Conservation (phyloP, 306 rosid species). For the Medicago lupulina region DNA sequence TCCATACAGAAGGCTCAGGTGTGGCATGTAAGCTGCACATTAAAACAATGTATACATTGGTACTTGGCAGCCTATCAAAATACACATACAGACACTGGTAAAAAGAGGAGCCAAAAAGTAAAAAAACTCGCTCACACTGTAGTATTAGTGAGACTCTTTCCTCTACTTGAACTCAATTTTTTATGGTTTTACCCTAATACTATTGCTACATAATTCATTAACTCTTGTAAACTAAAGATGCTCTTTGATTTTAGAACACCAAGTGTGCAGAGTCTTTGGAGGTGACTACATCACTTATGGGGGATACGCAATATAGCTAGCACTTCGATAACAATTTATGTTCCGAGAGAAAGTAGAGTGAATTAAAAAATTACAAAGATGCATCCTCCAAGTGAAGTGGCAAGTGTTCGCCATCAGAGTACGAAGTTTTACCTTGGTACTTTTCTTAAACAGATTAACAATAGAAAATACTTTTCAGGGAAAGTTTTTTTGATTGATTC, state of each 20-base stretch:
- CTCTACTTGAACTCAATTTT: neutral
- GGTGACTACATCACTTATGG: neutral
- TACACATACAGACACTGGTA: neutral
- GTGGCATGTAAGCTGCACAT: slow-evolving; percentile 82
- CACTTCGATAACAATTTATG: neutral
- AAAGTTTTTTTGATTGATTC: neutral
- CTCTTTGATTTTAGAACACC: neutral
- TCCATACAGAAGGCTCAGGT: slow-evolving; percentile 77
- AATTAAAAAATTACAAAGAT: neutral
- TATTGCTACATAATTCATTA: slow-evolving; percentile 7
- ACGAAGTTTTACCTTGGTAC: neutral
- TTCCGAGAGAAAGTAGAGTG: slow-evolving; percentile 17
- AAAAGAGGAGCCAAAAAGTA: slow-evolving; percentile 2
- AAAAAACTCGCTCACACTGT: neutral
- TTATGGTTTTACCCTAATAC: neutral
- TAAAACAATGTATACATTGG: slow-evolving; percentile 13
- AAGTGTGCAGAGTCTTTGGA: neutral
- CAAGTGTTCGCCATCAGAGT: neutral
- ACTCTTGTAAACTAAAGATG: slow-evolving; percentile 1
- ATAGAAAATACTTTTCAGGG: neutral
- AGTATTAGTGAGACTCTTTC: neutral
- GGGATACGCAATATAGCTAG: neutral
- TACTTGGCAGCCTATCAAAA: too few relatives aligned
- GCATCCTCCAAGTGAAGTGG: neutral
- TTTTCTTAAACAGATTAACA: neutral